Evolutionary conservation across 1,284 basidiomycete genomes (phyloP).

Genomic region (Melampsora americana): DNA sequence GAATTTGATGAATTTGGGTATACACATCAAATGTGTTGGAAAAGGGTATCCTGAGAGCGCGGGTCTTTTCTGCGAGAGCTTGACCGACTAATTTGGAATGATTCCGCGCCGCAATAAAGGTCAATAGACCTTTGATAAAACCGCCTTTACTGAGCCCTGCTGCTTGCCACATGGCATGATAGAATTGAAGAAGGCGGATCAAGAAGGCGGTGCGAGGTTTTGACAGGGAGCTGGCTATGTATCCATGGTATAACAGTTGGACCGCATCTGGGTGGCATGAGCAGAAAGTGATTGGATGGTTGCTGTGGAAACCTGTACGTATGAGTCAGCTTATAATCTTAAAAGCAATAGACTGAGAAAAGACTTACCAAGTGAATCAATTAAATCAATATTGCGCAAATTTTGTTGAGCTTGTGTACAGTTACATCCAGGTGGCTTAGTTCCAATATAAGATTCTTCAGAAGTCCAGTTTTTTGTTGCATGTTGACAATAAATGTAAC

Average conservation of each 20-base stretch:
- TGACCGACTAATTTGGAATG: background rate
- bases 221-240: background rate
- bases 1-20: background rate
- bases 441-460: background rate
- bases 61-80: background rate
- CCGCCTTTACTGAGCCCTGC: background rate
- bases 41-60: background rate
- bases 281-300: background rate
- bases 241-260: conserved; percentile 1
- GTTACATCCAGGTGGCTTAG: background rate
- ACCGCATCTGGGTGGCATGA: conserved; percentile 6
- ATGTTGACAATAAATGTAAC: conserved; percentile 13
- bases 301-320: background rate
- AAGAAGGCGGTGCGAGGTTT: conserved; percentile 11
- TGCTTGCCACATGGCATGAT: conserved; percentile 14
- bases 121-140: background rate
- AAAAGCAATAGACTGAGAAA: background rate
- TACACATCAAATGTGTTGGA: background rate
- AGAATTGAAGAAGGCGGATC: conserved; percentile 4
- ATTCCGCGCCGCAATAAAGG: background rate
- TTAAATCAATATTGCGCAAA: background rate
- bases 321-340: background rate
- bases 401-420: background rate
- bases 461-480: background rate
- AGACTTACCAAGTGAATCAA: background rate